Evolutionary conservation across 2,329 filamentous ascomycete genomes (phyloP).

Genomic region (Annulohypoxylon truncatum): DNA sequence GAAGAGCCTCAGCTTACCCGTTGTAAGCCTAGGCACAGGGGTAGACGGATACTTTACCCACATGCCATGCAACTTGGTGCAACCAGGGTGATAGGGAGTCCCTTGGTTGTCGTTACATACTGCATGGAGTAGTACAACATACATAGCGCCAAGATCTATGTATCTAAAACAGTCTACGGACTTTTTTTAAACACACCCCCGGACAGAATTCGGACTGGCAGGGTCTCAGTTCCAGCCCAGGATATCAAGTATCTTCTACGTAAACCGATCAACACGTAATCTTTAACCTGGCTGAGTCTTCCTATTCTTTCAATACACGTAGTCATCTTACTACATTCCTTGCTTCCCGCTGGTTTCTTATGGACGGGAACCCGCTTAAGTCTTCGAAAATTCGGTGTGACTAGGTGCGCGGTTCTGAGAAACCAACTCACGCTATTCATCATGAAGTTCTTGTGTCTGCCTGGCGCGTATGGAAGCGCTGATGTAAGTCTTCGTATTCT

Average conservation of each 20-base stretch:
- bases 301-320: conserved; percentile 28
- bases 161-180: conserved; percentile 39
- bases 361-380: conserved; percentile 20
- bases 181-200: conserved; percentile 31
- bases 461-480: conserved; percentile 68
- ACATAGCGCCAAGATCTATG: conserved; percentile 35
- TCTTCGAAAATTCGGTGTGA: conserved; percentile 25
- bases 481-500: conserved; percentile 46
- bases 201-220: conserved; percentile 21
- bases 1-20: conserved; percentile 34
- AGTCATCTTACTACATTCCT: conserved; percentile 29
- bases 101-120: conserved; percentile 14
- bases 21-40: conserved; percentile 18
- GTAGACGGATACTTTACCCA: conserved; percentile 8
- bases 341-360: conserved; percentile 30
- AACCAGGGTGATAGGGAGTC: conserved; percentile 26
- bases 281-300: conserved; percentile 5
- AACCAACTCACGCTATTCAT: conserved; percentile 41
- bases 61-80: conserved; percentile 27
- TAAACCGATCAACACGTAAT: conserved; percentile 40
- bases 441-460: conserved; percentile 69
- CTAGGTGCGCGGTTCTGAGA: conserved; percentile 21
- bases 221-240: conserved; percentile 35
- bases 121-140: conserved; percentile 33
- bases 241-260: conserved; percentile 40